These are phyloP conservation scores for Apocynum venetum DNA, from an alignment of 257 asterid genomes.

Conservation along the genomic window DNA sequence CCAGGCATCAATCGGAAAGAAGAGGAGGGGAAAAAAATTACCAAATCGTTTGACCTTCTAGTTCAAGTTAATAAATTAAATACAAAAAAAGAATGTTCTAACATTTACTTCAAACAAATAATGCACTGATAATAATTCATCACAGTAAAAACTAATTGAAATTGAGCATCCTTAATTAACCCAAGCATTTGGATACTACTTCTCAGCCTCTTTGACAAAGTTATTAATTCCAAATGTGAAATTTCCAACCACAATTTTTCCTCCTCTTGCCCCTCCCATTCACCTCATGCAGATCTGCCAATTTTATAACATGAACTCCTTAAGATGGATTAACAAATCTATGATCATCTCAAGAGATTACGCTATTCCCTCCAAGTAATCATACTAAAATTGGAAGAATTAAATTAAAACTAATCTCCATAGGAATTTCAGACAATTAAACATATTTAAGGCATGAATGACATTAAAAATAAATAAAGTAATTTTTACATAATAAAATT, in stretches of 20 bases:
- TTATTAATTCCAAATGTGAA: too few relatives aligned
- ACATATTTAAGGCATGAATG: background rate
- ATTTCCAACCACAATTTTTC: background rate
- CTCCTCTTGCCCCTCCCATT: background rate
- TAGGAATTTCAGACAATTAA: background rate
- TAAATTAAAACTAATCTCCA: background rate
- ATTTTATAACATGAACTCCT: background rate
- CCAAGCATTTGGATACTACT: background rate
- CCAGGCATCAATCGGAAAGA: too few relatives aligned
- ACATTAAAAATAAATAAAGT: background rate
- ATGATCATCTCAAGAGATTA: background rate
- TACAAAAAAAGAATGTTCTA: background rate
- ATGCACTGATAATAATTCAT: background rate
- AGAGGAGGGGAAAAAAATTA: too few relatives aligned
- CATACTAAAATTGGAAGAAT: background rate
- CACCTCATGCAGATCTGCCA: background rate
- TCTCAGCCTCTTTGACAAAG: background rate
- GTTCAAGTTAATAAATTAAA: background rate
- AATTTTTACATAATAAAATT: background rate
- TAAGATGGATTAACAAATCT: background rate
- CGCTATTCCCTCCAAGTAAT: background rate
- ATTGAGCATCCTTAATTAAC: background rate
- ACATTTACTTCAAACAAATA: too few relatives aligned
- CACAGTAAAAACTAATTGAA: background rate
- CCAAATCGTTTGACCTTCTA: background rate